Evolutionary conservation across 2,329 filamentous ascomycete species (phyloP), one percentile per base, ranked within the genome.

Genomic region (Davidsoniella eucalypti): DNA sequence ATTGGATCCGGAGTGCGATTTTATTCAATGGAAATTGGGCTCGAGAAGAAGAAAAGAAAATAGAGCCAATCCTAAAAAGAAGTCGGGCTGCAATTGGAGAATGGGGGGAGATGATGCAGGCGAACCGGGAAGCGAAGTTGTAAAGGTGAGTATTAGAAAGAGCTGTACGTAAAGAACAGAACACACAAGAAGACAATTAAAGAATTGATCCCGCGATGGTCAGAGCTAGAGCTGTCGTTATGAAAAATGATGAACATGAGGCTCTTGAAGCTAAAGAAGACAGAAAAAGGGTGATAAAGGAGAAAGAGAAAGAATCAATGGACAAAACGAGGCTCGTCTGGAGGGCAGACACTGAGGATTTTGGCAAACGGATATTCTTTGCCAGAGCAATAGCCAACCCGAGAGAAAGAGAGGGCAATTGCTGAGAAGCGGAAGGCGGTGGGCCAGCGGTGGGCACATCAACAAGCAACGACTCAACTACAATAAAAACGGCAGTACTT

Each of bases 151-250:
- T 52, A 52, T 52, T 47, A 50, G 38, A 37, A 53, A 52, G 46
- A 52, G 46, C 36, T 50, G 53, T 50, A 52, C 53, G 46, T 44
- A 44, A 50, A 54, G 43, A 50, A 45, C 39, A 52, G 44, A 53
- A 29, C 25, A 50, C 40, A 50, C 33, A 52, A n/a, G 47, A 52
- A 43, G 43, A 50, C 29, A 33, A 33, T 33, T 33, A 21, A 48
- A 42, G 39, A 52, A 44, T 26, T 48, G 45, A 48, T 48, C 45
- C 51, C 33, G 41, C 44, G 44, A 44, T 52, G 48, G 49, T 47
- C 23, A 54, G 43, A 54, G 45, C 38, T 49, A 39, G 18, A 29
- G 33, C 44, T 23, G 33, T 38, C 16, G 8, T 26, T 51, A 50
- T 43, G 40, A 17, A 23, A 23, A 41, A 52, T 49, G 41, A 26